These are phyloP conservation scores for Batkoa obscura DNA, from an alignment of 371 early-diverging fungal species.

Conservation along the genomic window DNA sequence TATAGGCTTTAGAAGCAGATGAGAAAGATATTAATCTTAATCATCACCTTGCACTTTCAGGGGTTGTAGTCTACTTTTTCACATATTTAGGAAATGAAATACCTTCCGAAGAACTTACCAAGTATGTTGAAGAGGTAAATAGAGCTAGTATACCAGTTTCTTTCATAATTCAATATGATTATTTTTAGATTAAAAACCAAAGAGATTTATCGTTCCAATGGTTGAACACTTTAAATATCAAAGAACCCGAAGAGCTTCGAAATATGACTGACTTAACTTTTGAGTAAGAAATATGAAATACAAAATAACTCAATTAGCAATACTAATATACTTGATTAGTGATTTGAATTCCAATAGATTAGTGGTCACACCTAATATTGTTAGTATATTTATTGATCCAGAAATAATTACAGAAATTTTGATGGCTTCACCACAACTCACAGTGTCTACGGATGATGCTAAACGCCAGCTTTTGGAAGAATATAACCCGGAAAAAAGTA, in stretches of 20 bases:
- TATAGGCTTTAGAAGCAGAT: conserved; percentile 71
- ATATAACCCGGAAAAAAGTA: conserved; percentile 2
- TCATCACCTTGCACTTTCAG: conserved; percentile 63
- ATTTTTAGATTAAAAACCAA: neutral
- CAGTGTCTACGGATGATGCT: neutral
- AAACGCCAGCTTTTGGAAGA: conserved; percentile 4
- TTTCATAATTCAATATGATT: neutral
- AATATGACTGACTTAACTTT: neutral
- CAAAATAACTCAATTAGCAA: no score
- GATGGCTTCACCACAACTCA: neutral
- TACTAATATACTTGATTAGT: no score
- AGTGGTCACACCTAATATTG: neutral
- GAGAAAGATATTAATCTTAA: conserved; percentile 69
- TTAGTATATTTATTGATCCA: conserved; percentile 1
- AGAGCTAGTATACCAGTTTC: neutral
- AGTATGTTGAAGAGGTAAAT: neutral
- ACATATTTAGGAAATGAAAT: neutral
- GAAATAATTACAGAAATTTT: conserved; percentile 1
- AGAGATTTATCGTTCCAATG: neutral
- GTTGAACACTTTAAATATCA: neutral
- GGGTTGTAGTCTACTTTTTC: conserved; percentile 13
- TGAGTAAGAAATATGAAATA: neutral
- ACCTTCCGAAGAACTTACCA: neutral
- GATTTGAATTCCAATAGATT: no score
- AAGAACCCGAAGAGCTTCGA: neutral